Conservation (phyloP, 192 early-diverging fungal genomes). For the Coemansia sp. region DNA sequence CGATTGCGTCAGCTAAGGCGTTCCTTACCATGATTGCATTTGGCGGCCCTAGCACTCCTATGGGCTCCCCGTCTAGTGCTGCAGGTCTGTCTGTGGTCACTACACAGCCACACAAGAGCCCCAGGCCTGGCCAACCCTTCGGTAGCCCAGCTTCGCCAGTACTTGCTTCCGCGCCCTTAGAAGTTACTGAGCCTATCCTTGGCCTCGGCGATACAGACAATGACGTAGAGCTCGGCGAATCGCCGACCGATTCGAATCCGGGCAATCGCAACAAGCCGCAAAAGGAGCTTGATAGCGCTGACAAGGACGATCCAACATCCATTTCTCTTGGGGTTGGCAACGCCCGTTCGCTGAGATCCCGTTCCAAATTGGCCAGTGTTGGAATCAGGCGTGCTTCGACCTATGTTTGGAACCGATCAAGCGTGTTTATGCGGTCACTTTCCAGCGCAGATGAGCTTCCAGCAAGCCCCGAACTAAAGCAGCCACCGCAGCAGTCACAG, state of each 20-base stretch:
- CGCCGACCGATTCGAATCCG: background rate
- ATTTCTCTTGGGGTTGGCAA: constrained; percentile 15
- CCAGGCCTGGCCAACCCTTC: background rate
- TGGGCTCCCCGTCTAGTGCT: background rate
- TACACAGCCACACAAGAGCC: background rate
- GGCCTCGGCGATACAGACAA: background rate
- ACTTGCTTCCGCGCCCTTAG: constrained; percentile 13
- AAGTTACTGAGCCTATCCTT: background rate
- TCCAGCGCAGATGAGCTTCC: constrained; percentile 46
- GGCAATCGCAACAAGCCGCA: background rate
- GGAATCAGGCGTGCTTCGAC: constrained; percentile 51
- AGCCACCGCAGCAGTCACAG: constrained; percentile 1
- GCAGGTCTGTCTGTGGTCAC: constrained; percentile 14
- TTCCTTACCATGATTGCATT: constrained; percentile 49
- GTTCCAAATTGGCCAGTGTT: constrained; percentile 41
- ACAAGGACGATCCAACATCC: constrained; percentile 5
- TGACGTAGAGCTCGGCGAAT: background rate
- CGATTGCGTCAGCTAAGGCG: constrained; percentile 46
- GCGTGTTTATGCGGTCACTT: constrained; percentile 47
- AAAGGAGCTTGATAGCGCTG: background rate
- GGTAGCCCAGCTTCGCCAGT: constrained; percentile 4
- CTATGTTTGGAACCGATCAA: constrained; percentile 50
- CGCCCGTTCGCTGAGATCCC: constrained; percentile 33
- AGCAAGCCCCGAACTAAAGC: constrained; percentile 1
- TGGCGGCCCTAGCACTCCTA: background rate